Evolutionary conservation across 2,329 filamentous ascomycete genomes (phyloP).

Genomic region (Colletotrichum magnum): DNA sequence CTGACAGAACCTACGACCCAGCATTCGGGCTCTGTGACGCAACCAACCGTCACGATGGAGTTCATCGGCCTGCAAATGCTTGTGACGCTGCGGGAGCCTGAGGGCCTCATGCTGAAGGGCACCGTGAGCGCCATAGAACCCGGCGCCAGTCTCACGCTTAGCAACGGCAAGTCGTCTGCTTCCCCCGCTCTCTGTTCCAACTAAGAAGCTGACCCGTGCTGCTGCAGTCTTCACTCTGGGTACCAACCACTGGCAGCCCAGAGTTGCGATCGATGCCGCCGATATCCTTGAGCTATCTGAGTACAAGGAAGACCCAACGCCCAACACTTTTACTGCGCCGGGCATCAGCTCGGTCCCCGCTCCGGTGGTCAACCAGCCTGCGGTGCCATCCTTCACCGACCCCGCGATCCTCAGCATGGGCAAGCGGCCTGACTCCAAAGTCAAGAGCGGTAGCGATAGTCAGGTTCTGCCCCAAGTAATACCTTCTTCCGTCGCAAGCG

Average conservation of each 20-base stretch:
- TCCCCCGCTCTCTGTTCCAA: neutral
- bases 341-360: constrained; percentile 45
- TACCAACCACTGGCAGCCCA: constrained; percentile 55
- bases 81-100: constrained; percentile 78
- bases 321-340: constrained; percentile 48
- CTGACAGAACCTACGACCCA: constrained; percentile 27
- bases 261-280: constrained; percentile 60
- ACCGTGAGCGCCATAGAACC: constrained; percentile 77
- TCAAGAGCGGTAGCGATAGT: constrained; percentile 42
- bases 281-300: constrained; percentile 63
- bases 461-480: constrained; percentile 34
- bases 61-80: constrained; percentile 84
- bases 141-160: constrained; percentile 77
- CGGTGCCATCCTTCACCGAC: constrained; percentile 74
- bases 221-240: constrained; percentile 56
- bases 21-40: constrained; percentile 30
- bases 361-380: constrained; percentile 46
- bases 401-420: constrained; percentile 84
- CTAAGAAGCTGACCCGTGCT: constrained; percentile 10
- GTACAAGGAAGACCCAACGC: constrained; percentile 49
- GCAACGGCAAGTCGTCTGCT: constrained; percentile 71
- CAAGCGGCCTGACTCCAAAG: constrained; percentile 53
- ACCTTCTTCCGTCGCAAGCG: constrained; percentile 48
- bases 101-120: constrained; percentile 76
- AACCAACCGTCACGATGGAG: constrained; percentile 64